Conservation (phyloP, 805 yeast species). For the Lachancea quebecensis region DNA sequence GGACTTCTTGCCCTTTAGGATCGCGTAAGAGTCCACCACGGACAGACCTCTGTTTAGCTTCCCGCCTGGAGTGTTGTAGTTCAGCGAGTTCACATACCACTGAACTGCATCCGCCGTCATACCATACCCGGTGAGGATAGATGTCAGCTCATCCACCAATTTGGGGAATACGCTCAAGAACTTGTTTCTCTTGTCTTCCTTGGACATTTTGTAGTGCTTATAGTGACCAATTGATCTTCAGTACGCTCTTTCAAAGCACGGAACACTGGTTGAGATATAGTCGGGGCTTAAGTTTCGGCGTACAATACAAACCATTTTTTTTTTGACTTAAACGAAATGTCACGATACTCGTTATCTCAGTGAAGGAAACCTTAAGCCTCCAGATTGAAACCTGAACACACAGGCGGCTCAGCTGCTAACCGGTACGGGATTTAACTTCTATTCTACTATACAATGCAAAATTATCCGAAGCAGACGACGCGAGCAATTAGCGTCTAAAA, state of each 20-base stretch:
- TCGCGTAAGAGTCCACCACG: slow-evolving; percentile 85
- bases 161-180: slow-evolving; percentile 67
- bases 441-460: slow-evolving; percentile 6
- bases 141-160: slow-evolving; percentile 66
- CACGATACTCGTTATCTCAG: neutral
- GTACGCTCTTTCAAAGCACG: no score
- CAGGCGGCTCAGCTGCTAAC: neutral
- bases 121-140: slow-evolving; percentile 56
- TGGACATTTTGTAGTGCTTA: slow-evolving; percentile 12
- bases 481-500: slow-evolving; percentile 7
- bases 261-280: no score
- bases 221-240: neutral
- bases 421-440: neutral
- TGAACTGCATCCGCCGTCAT: slow-evolving; percentile 80
- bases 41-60: slow-evolving; percentile 94
- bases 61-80: slow-evolving; percentile 93
- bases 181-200: slow-evolving; percentile 38
- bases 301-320: neutral
- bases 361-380: neutral
- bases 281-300: no score
- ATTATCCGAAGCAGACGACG: neutral
- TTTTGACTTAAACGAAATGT: neutral
- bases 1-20: slow-evolving; percentile 58
- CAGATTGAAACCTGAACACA: neutral
- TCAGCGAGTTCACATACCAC: slow-evolving; percentile 70